A percentile compares a stretch with the other conserved stretches of the same genome.
phyloP scores from a whole-genome alignment of 352 stramenopile genomes.

The Phytophthora nicotianae region DNA sequence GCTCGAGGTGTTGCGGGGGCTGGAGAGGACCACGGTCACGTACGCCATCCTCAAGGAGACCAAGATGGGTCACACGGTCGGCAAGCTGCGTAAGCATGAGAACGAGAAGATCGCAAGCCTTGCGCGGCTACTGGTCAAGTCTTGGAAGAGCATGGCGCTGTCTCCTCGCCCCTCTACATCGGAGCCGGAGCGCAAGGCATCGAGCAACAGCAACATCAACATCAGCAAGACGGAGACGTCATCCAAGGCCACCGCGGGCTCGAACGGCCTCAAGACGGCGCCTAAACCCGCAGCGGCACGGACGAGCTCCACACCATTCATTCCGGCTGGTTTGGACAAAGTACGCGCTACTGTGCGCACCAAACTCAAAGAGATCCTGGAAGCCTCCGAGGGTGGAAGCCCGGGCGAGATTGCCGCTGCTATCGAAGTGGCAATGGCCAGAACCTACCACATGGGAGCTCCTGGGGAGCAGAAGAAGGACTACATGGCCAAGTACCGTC shows the following conservation, averaged over 20 bases:
- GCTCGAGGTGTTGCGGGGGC: constrained; percentile 64
- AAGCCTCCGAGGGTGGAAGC: constrained; percentile 53
- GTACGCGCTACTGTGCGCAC: constrained; percentile 76
- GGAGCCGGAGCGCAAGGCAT: constrained; percentile 17
- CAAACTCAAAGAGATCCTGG: constrained; percentile 81
- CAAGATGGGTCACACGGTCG: constrained; percentile 83
- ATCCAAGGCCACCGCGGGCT: constrained; percentile 10
- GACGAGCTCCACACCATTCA: constrained; percentile 46
- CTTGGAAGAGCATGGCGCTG: constrained; percentile 87
- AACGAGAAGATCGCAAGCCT: constrained; percentile 80
- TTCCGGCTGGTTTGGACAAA: constrained; percentile 76
- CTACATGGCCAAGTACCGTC: constrained; percentile 88
- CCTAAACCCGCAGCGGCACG: constrained; percentile 28
- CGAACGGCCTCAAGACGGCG: constrained; percentile 35
- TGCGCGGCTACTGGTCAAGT: constrained; percentile 83
- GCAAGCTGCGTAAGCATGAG: constrained; percentile 89
- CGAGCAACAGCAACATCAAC: constrained; percentile 35
- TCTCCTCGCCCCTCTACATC: constrained; percentile 46
- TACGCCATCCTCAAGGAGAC: constrained; percentile 83
- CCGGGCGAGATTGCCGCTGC: constrained; percentile 59
- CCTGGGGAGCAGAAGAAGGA: constrained; percentile 86
- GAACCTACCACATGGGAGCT: constrained; percentile 68
- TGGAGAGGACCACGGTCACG: constrained; percentile 67
- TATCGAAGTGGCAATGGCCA: constrained; percentile 81
- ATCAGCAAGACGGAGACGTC: constrained; percentile 30